These are phyloP conservation scores for Yamadazyma sp. DNA, from an alignment of 1,139 yeast species.

Conservation along the genomic window DNA sequence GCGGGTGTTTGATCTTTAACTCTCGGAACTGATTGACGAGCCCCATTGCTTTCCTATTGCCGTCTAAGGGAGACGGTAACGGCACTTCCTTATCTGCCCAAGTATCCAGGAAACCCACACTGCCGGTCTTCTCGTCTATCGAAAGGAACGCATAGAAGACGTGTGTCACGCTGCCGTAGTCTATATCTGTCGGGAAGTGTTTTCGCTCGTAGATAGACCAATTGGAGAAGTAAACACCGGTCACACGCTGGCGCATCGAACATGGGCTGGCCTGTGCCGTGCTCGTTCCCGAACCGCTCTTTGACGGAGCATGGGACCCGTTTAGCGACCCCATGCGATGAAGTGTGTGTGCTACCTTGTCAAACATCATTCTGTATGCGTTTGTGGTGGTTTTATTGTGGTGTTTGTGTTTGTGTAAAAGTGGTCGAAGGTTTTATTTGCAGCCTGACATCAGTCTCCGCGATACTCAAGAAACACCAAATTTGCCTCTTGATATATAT, in stretches of 20 bases:
- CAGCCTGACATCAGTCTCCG: conserved; percentile 1
- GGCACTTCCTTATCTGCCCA: conserved; percentile 67
- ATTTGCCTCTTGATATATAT: neutral
- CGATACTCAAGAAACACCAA: neutral
- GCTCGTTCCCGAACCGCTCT: too few species aligned
- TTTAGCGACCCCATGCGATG: neutral
- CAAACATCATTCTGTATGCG: conserved; percentile 1
- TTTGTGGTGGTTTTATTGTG: too few species aligned
- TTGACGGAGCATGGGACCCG: too few species aligned
- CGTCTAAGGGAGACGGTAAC: conserved; percentile 22
- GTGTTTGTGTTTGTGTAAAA: too few species aligned
- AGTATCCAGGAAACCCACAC: conserved; percentile 53
- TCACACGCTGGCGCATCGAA: conserved; percentile 39
- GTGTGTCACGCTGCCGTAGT: conserved; percentile 57
- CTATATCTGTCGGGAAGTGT: conserved; percentile 69
- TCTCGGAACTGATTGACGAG: conserved; percentile 56
- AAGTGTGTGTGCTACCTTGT: neutral
- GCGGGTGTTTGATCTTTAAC: conserved; percentile 48
- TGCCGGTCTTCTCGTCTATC: conserved; percentile 56
- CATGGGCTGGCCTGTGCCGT: conserved; percentile 18
- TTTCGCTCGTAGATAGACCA: conserved; percentile 76
- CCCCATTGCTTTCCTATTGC: conserved; percentile 37
- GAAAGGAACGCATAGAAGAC: conserved; percentile 76
- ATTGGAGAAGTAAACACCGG: conserved; percentile 41
- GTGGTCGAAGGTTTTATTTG: neutral